Base-by-base conservation (phyloP, 2,329 filamentous ascomycete species). In the Microdochium paspali region DNA sequence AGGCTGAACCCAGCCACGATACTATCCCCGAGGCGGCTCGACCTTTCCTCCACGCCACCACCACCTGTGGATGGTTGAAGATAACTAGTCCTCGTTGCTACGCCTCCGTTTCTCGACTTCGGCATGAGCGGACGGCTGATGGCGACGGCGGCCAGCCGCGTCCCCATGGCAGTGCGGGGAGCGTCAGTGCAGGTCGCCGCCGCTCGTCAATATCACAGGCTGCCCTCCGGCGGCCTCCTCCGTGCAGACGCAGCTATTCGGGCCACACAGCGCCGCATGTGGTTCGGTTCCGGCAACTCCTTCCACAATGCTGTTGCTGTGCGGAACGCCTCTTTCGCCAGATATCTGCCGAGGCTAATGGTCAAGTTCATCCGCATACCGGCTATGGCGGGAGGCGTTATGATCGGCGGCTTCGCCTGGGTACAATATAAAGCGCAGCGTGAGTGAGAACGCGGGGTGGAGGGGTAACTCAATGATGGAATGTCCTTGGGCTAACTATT, bases 391-490 rank as follows among this genome's bases (percentile, higher is more conserved):
- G 93, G 91, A 39, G 90, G 89, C 39, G 79, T 90, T 44, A 87
- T 90, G 60, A 79, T 98, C 54, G 90, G 88, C 13, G 87, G 87
- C 2, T 70, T 94, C 50, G 90, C 90, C 24, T 98, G 95, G 77
- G 71, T 98, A 44, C 93, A 98, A 63, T 97, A 98, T 63, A 93
- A 98, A 67, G 91, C 93, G 53, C 82, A 84, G 48, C 87, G 87
- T 90, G 77, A 53, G 86, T 77, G n/a, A 2, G 15, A 3, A 40
- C 18, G 21, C 13, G 25, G 28, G 26, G 21, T 32, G 7, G n/a
- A 7, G 49, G 43, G 39, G 50, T 51, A 46, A 53, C 18, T 46
- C n/a, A 18, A 21, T 12, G 35, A 18, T 20, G 20, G 23, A 40
- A n/a, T n/a, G n/a, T n/a, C n/a, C n/a, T n/a, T n/a, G n/a, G n/a